Percentiles rank a stretch among this genome's conserved stretches.
Conservation (phyloP, 495 filamentous ascomycete species). For the Penicillium macrosclerotiorum region DNA sequence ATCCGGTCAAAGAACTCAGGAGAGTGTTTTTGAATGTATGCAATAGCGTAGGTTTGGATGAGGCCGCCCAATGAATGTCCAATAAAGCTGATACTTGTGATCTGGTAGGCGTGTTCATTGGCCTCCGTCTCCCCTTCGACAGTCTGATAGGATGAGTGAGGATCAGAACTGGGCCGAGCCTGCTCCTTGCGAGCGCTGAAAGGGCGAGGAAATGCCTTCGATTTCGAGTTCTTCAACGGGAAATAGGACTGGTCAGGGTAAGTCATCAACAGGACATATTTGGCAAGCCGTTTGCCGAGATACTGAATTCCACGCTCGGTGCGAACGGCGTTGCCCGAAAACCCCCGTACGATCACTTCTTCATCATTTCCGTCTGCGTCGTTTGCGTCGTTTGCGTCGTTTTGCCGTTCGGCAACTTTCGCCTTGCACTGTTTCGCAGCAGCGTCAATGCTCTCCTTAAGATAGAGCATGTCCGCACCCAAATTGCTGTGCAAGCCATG, state of each 20-base stretch:
- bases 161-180: slow-evolving; percentile 7
- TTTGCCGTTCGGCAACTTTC: slow-evolving; percentile 47
- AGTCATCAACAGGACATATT: slow-evolving; percentile 81
- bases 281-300: slow-evolving; percentile 91
- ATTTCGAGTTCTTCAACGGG: slow-evolving; percentile 60
- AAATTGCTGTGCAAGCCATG: slow-evolving; percentile 96
- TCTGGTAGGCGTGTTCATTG: slow-evolving; percentile 68
- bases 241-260: slow-evolving; percentile 88
- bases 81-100: slow-evolving; percentile 95
- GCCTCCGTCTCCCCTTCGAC: slow-evolving; percentile 11
- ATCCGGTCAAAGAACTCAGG: slow-evolving; percentile 87
- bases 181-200: slow-evolving; percentile 30
- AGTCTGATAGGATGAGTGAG: slow-evolving; percentile 2
- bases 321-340: slow-evolving; percentile 80
- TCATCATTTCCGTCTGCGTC: slow-evolving; percentile 55
- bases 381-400: slow-evolving; percentile 2
- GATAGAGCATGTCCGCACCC: slow-evolving; percentile 93
- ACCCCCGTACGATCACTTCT: slow-evolving; percentile 90
- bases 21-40: slow-evolving; percentile 95
- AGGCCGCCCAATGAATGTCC: slow-evolving; percentile 91
- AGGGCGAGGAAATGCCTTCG: slow-evolving; percentile 33
- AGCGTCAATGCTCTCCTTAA: slow-evolving; percentile 95
- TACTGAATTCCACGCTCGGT: slow-evolving; percentile 97
- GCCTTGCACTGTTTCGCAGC: slow-evolving; percentile 66
- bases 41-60: slow-evolving; percentile 91